Conservation (phyloP, 2,329 filamentous ascomycete species). For the Sordariomycetes sp. region DNA sequence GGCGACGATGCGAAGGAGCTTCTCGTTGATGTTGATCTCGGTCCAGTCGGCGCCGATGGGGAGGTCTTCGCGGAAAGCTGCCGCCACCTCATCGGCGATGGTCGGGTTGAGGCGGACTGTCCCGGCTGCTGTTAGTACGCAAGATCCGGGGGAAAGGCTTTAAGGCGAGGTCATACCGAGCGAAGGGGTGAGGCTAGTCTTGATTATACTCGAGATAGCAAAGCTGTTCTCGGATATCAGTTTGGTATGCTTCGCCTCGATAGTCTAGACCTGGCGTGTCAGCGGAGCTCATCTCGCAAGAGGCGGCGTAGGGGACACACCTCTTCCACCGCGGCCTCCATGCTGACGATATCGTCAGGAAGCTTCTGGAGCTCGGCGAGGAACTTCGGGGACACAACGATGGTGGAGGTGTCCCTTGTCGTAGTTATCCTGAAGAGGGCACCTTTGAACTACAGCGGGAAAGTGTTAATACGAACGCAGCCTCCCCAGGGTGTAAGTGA, state of each 20-base stretch:
- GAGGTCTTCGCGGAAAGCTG: constrained; percentile 20
- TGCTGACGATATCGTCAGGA: constrained; percentile 19
- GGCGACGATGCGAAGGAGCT: constrained; percentile 32
- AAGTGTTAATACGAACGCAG: background rate
- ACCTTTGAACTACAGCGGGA: constrained; percentile 16
- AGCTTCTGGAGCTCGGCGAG: constrained; percentile 19
- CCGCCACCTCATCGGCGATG: constrained; percentile 25
- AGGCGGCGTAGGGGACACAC: constrained; percentile 2
- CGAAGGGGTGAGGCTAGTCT: constrained; percentile 19
- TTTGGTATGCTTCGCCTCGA: constrained; percentile 23
- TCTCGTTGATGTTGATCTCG: constrained; percentile 24
- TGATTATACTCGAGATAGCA: constrained; percentile 18
- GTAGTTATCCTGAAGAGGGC: constrained; percentile 18
- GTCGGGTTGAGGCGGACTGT: constrained; percentile 22
- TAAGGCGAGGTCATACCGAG: constrained; percentile 13
- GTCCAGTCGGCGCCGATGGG: constrained; percentile 27
- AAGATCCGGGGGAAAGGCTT: background rate
- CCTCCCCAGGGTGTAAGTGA: background rate
- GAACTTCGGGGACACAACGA: constrained; percentile 19
- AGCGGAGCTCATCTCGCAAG: background rate
- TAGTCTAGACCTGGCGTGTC: constrained; percentile 8
- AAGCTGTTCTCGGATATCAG: constrained; percentile 12
- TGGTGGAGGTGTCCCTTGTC: constrained; percentile 11
- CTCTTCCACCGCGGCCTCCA: constrained; percentile 15
- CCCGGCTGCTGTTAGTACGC: background rate